Conservation (phyloP, 2,329 filamentous ascomycete genomes). For the Stemphylium lycopersici region DNA sequence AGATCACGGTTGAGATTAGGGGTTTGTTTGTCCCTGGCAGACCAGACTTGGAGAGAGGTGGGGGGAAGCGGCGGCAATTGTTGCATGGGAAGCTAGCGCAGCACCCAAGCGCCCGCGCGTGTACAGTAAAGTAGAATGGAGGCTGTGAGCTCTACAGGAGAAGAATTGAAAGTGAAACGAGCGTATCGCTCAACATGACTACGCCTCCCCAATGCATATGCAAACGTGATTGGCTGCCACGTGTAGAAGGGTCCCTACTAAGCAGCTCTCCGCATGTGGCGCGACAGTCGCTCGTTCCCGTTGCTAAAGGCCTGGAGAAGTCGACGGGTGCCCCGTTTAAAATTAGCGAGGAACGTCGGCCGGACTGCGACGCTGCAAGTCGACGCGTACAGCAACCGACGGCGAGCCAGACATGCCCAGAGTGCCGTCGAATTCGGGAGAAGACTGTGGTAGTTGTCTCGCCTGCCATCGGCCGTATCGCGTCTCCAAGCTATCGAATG, state of each 20-base stretch:
- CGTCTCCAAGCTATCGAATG: slow-evolving; percentile 31
- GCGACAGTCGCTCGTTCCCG: slow-evolving; percentile 9
- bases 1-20: slow-evolving; percentile 24
- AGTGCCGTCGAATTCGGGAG: slow-evolving; percentile 18
- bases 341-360: slow-evolving; percentile 22
- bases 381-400: slow-evolving; percentile 18
- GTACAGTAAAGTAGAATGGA: slow-evolving; percentile 38
- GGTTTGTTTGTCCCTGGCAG: slow-evolving; percentile 15
- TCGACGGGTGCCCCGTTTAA: slow-evolving; percentile 15
- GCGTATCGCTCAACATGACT: slow-evolving; percentile 32
- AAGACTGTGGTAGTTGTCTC: slow-evolving; percentile 19
- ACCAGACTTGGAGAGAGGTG: slow-evolving; percentile 16
- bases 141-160: slow-evolving; percentile 23
- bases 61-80: slow-evolving; percentile 10
- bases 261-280: slow-evolving; percentile 7
- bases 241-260: neutral
- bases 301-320: slow-evolving; percentile 14
- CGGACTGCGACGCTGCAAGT: slow-evolving; percentile 18
- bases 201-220: slow-evolving; percentile 20
- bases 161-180: slow-evolving; percentile 32
- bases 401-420: slow-evolving; percentile 19
- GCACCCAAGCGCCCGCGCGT: slow-evolving; percentile 36
- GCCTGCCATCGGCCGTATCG: slow-evolving; percentile 28
- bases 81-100: slow-evolving; percentile 43
- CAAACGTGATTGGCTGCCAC: slow-evolving; percentile 27